Evolutionary conservation across 208 protist species (phyloP).

Genomic region (Porcisia hertigi): DNA sequence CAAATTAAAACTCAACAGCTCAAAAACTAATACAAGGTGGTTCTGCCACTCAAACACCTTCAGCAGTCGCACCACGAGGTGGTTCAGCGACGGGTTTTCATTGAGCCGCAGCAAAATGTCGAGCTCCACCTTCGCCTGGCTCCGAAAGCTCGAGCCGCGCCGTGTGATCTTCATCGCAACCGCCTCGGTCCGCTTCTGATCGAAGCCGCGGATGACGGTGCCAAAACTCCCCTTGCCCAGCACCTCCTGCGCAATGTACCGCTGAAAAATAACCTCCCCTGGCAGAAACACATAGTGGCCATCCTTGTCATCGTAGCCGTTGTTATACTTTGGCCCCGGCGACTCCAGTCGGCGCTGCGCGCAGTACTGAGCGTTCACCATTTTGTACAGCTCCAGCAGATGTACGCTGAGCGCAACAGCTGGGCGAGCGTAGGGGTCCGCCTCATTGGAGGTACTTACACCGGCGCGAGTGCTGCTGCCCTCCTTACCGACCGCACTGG

Average conservation of each 20-base stretch:
- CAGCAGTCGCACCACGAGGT: conserved; percentile 82
- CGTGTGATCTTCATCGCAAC: conserved; percentile 92
- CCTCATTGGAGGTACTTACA: not conserved
- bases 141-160: conserved; percentile 75
- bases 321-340: conserved; percentile 82
- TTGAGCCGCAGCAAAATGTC: conserved; percentile 84
- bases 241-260: conserved; percentile 86
- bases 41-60: conserved; percentile 92
- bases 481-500: not conserved
- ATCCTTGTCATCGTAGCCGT: conserved; percentile 87
- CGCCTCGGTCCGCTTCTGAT: conserved; percentile 74
- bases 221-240: conserved; percentile 93
- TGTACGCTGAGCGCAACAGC: conserved; percentile 53
- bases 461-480: not conserved
- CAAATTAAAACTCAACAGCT: conserved; percentile 96
- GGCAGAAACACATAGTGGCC: conserved; percentile 88
- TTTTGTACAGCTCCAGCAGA: conserved; percentile 68
- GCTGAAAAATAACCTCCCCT: conserved; percentile 81
- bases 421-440: conserved; percentile 31
- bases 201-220: conserved; percentile 88
- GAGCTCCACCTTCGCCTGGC: conserved; percentile 85
- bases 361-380: conserved; percentile 77
- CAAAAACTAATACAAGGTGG: conserved; percentile 98
- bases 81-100: conserved; percentile 54
- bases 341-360: conserved; percentile 55